phyloP scores from a whole-genome alignment of 257 asterid species.

The Lithospermum erythrorhizon region DNA sequence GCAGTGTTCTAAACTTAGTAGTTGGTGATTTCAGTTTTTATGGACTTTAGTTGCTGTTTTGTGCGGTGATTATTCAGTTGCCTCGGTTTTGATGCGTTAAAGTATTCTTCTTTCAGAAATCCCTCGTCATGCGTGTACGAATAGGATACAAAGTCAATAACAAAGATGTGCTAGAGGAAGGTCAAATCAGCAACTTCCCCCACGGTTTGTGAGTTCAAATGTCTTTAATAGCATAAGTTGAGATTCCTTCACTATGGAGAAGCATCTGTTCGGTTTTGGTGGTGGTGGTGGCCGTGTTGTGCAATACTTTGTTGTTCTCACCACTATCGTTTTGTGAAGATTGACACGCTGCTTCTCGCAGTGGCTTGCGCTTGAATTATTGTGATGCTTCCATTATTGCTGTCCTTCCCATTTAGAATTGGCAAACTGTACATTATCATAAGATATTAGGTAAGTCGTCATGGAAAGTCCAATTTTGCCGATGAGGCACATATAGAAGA shows the following conservation, averaged over 20 bases:
- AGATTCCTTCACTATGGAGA: slow-evolving; percentile 11
- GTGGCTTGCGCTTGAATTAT: slow-evolving; percentile 14
- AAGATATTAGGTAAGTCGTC: slow-evolving; percentile 18
- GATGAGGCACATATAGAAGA: not conserved
- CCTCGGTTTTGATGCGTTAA: not conserved
- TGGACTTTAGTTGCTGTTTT: not conserved
- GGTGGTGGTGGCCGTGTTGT: slow-evolving; percentile 6
- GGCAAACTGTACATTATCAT: slow-evolving; percentile 34
- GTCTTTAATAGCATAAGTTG: slow-evolving; percentile 4
- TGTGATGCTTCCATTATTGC: slow-evolving; percentile 10
- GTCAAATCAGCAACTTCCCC: slow-evolving; percentile 86
- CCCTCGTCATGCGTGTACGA: slow-evolving; percentile 83
- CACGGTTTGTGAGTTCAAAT: slow-evolving; percentile 38
- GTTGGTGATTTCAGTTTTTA: not conserved
- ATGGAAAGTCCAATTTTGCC: slow-evolving; percentile 24
- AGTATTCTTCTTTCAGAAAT: slow-evolving; percentile 47
- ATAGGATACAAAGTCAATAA: slow-evolving; percentile 56
- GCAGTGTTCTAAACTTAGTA: too few species aligned
- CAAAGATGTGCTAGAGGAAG: slow-evolving; percentile 85
- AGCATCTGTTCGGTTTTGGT: slow-evolving; percentile 20
- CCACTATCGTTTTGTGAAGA: slow-evolving; percentile 8
- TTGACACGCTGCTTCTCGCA: slow-evolving; percentile 7
- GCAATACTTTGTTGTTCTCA: not conserved
- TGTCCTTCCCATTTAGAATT: slow-evolving; percentile 16
- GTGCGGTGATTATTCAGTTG: not conserved